These are phyloP conservation scores for Anastatica hierochuntica DNA, from an alignment of 345 rosid species.

Conservation along the genomic window DNA sequence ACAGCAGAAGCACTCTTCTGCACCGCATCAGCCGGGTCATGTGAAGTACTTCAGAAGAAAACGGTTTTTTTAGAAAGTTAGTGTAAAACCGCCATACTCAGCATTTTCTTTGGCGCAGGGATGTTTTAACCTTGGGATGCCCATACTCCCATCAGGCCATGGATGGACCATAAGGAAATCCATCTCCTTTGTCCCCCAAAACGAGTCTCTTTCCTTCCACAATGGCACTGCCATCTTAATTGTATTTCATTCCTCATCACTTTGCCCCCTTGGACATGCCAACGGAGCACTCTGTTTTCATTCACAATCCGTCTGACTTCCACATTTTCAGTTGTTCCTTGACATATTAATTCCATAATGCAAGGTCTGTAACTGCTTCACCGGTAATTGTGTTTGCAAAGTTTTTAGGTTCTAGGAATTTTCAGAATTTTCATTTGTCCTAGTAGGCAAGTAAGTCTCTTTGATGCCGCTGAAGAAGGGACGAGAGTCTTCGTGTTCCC, in stretches of 20 bases:
- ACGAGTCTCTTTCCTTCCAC: slow-evolving; percentile 51
- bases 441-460: slow-evolving; percentile 24
- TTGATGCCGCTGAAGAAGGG: slow-evolving; percentile 22
- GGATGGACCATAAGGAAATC: slow-evolving; percentile 64
- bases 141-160: slow-evolving; percentile 44
- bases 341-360: slow-evolving; percentile 62
- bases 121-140: slow-evolving; percentile 39
- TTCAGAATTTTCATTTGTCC: no score
- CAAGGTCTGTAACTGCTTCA: slow-evolving; percentile 88
- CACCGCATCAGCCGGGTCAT: background rate
- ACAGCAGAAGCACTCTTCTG: background rate
- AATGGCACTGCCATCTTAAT: slow-evolving; percentile 55
- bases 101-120: slow-evolving; percentile 96
- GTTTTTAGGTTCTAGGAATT: slow-evolving; percentile 54
- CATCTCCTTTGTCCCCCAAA: slow-evolving; percentile 36
- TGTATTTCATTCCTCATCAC: slow-evolving; percentile 67
- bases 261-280: slow-evolving; percentile 64
- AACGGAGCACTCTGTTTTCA: slow-evolving; percentile 32
- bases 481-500: slow-evolving; percentile 17
- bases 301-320: slow-evolving; percentile 3
- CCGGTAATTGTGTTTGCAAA: slow-evolving; percentile 61
- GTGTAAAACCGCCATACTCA: slow-evolving; percentile 75
- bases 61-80: slow-evolving; percentile 13
- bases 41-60: slow-evolving; percentile 20
- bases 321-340: slow-evolving; percentile 30